Base-by-base conservation (phyloP, 2,329 filamentous ascomycete species). In the Xylaria digitata region DNA sequence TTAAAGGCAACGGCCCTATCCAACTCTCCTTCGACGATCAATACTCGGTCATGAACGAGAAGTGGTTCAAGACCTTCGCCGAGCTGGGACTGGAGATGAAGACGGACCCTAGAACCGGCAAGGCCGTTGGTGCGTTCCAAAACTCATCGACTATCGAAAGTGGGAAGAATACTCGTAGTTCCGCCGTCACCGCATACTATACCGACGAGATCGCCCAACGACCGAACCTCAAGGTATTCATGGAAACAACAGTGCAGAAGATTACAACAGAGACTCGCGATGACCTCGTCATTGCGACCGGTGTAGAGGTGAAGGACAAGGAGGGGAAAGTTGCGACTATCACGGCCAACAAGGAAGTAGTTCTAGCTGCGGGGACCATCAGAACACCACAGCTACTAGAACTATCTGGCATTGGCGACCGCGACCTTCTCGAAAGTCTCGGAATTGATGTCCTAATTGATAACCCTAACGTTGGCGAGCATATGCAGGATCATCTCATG, bases 401-500 rank as follows among this genome's bases (percentile, higher is more conserved):
- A 62, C 65, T 78, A 6, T 80, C 78, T 0, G 80, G 80, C 6
- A 76, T 81, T 23, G 80, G 80, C 43, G 76, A 79, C 50, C 74
- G 77, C 13, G 74, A 77, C 13, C 72, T 85, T 3, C 81, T 87
- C 2, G 64, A 71, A 48, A 42, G 62, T 23, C 64, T 70, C 42
- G 69, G 67, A 0, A 71, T 71, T 55, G 58, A 69, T 3, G 69
- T 71, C 50, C 64, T 82, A 2, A 74, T 83, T 26, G 77, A 82
- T 49, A 80, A 83, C 48, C 76, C 80, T 19, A 78, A 80, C 58
- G 82, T 85, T 2, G 83, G 83, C 23, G 77, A 80, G 63, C 78
- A 83, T 63, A 77, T 84, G 65, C 82, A 84, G 66, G 82, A 85
- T 67, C 82, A 85, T 61, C 73, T 77, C 34, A 77, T 78, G 52